Evolutionary conservation across 2,329 filamentous ascomycete genomes (phyloP).

Genomic region (Clarireedia sp.): DNA sequence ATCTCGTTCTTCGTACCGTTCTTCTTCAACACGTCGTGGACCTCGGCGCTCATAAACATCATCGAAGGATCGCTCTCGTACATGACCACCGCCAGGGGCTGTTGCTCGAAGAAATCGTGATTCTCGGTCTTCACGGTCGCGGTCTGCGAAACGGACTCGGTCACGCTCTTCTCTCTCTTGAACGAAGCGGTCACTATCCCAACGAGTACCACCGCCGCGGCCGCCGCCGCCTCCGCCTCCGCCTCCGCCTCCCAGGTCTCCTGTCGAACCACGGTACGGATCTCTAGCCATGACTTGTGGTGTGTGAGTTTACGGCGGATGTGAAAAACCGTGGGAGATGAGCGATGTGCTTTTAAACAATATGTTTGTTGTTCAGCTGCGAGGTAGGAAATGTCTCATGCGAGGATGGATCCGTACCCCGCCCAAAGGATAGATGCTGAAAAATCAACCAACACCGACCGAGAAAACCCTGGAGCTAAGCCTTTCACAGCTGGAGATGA

Average conservation of each 20-base stretch:
- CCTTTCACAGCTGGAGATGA: neutral
- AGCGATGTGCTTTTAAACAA: neutral
- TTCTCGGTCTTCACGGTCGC: constrained; percentile 43
- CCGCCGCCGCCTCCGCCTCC: constrained; percentile 29
- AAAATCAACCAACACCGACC: neutral
- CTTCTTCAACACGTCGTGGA: constrained; percentile 25
- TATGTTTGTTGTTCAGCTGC: constrained; percentile 4
- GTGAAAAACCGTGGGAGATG: neutral
- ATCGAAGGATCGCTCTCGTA: constrained; percentile 41
- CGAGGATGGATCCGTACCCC: neutral
- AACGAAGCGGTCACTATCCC: constrained; percentile 48
- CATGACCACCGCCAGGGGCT: constrained; percentile 24
- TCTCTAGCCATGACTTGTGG: constrained; percentile 23
- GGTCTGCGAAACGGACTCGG: constrained; percentile 32
- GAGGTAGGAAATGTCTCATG: neutral
- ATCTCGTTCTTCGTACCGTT: constrained; percentile 32
- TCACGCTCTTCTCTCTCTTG: constrained; percentile 33
- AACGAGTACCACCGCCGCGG: constrained; percentile 31
- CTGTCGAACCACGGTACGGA: constrained; percentile 27
- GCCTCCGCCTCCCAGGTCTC: constrained; percentile 31
- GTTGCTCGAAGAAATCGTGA: constrained; percentile 34
- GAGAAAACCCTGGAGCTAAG: neutral
- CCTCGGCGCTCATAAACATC: constrained; percentile 41
- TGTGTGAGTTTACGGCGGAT: neutral
- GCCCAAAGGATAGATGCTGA: neutral